Evolutionary conservation across 106 monocot species (phyloP), one percentile per base, ranked within the genome.

Genomic region (Apostasia ramifera): DNA sequence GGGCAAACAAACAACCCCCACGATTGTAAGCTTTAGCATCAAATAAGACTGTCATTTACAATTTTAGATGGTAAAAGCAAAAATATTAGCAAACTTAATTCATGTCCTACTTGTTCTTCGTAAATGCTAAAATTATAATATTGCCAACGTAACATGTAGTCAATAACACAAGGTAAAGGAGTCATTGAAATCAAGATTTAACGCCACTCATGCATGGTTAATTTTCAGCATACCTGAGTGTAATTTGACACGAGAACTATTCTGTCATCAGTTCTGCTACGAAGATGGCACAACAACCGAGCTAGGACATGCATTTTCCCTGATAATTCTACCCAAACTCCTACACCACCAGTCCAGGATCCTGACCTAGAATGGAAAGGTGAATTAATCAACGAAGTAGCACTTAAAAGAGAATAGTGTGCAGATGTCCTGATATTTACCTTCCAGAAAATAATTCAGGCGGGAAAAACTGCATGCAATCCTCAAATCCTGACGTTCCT

Each of bases 171-270:
- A 26, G 26, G 26, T 26, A 26, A 26, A 26, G 26, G 26, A 26
- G 26, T 26, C 26, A 26, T 26, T 26, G 26, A 26, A 26, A 26
- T 26, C 26, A 26, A 26, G 26, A 26, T 26, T 26, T 26, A 26
- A 26, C 26, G 26, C 26, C 26, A 26, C 26, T 26, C 26, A 26
- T 26, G 26, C 26, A 26, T 26, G 26, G 26, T 26, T 26, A 65
- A 37, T 47, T 26, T 65, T 40, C 5, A 70, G 38, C 61, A 10
- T n/a, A 98, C 97, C 90, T 98, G 97, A 64, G 97, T 98, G 65
- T 98, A 98, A 63, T 98, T 98, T 83, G 97, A 98, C 58, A 98
- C 97, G 64, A 98, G 89, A 72, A 98, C 97, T 81, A 98, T 88
- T 56, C 97, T 82, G 63, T 98, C 97, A 85, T 98, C 81, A 45